Evolutionary conservation across 176 grass and related monocot genomes (phyloP).

Genomic region (Cenchrus purpureus): DNA sequence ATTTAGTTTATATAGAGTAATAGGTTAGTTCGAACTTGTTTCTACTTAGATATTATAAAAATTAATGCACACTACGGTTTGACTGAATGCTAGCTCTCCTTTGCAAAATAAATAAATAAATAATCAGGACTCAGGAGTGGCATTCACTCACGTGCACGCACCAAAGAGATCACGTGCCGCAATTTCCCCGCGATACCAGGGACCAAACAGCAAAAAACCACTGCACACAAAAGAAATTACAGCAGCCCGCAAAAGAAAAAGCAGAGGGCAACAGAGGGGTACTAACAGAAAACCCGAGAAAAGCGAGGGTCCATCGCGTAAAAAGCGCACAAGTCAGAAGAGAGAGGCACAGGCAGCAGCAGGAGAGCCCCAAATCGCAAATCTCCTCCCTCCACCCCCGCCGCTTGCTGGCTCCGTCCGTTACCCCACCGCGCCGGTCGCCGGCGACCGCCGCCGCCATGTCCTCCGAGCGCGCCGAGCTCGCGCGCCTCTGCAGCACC

Average conservation of each 20-base stretch:
- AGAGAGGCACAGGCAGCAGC: neutral
- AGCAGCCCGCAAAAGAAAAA: neutral
- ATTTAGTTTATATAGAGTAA: no score
- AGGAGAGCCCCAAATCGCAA: slow-evolving; percentile 48
- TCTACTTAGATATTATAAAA: no score
- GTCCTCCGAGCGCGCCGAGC: slow-evolving; percentile 73
- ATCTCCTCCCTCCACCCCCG: slow-evolving; percentile 54
- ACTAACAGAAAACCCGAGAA: neutral
- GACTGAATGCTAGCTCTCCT: no score
- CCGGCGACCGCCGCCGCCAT: slow-evolving; percentile 44
- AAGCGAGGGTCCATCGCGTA: neutral
- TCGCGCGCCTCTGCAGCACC: slow-evolving; percentile 71
- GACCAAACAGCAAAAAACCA: neutral
- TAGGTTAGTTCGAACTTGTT: no score
- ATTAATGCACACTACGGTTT: no score
- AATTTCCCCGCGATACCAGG: neutral
- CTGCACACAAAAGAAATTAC: neutral
- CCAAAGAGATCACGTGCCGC: slow-evolving; percentile 1
- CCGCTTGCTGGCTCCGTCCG: slow-evolving; percentile 33
- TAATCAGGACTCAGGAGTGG: no score
- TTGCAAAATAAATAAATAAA: no score
- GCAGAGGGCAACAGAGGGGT: neutral
- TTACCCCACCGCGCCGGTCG: slow-evolving; percentile 5
- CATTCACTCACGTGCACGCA: neutral
- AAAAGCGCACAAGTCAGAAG: slow-evolving; percentile 3